A percentile compares a stretch with the other conserved stretches of the same genome.
phyloP scores from a whole-genome alignment of 2,329 filamentous ascomycete genomes.

The Claviceps sp. region DNA sequence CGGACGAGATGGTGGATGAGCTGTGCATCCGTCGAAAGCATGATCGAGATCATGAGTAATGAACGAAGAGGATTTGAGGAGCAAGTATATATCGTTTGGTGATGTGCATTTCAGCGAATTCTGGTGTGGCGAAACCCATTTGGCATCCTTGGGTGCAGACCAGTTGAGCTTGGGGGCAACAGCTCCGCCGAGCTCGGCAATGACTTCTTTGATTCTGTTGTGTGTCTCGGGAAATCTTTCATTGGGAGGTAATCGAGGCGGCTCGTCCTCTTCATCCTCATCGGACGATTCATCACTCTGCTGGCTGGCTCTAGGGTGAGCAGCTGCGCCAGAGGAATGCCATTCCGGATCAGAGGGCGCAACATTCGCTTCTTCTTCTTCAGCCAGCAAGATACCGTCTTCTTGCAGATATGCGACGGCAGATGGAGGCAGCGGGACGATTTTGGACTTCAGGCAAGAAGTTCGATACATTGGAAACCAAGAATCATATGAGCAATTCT shows the following conservation, averaged over 20 bases:
- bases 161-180: constrained; percentile 94
- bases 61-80: constrained; percentile 91
- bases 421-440: constrained; percentile 60
- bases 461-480: constrained; percentile 82
- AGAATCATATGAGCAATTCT: constrained; percentile 85
- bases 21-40: constrained; percentile 62
- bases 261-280: constrained; percentile 33
- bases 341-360: constrained; percentile 45
- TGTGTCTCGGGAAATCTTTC: constrained; percentile 59
- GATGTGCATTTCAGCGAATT: constrained; percentile 87
- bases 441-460: constrained; percentile 71
- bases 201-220: constrained; percentile 59
- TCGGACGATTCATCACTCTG: constrained; percentile 30
- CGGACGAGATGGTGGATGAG: constrained; percentile 23
- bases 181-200: constrained; percentile 68
- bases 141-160: constrained; percentile 92
- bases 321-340: constrained; percentile 20
- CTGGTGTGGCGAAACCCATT: constrained; percentile 70
- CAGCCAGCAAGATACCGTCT: constrained; percentile 81
- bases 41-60: constrained; percentile 89
- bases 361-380: constrained; percentile 44
- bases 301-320: constrained; percentile 14
- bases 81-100: constrained; percentile 82
- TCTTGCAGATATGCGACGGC: constrained; percentile 82
- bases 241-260: constrained; percentile 32